Evolutionary conservation across 176 grass and related monocot genomes (phyloP).

Genomic region (Poa annua): DNA sequence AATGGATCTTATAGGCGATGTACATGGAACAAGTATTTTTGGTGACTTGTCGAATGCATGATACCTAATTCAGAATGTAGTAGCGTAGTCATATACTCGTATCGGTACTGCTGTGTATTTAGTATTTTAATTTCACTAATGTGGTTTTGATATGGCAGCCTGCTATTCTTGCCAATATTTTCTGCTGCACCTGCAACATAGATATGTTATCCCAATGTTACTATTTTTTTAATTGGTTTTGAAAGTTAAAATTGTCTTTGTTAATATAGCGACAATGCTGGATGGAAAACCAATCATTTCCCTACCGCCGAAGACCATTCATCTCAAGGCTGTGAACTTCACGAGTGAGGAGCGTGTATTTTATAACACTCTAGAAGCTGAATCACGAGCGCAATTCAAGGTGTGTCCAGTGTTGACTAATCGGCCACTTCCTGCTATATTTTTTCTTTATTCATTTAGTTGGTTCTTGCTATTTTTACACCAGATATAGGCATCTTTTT

Average conservation of each 20-base stretch:
- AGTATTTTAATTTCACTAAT: background rate
- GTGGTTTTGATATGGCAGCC: constrained; percentile 5
- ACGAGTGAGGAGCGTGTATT: constrained; percentile 78
- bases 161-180: constrained; percentile 6
- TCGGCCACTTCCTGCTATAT: background rate
- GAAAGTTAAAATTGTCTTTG: constrained; percentile 16
- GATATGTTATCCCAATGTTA: background rate
- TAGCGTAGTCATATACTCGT: background rate
- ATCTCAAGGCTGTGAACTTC: constrained; percentile 82
- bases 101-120: background rate
- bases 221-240: background rate
- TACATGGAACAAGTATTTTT: constrained; percentile 1
- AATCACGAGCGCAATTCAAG: constrained; percentile 96
- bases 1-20: background rate
- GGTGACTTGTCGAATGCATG: background rate
- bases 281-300: constrained; percentile 94
- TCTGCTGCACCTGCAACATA: background rate
- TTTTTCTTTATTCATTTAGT: constrained; percentile 33
- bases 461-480: background rate
- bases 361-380: constrained; percentile 83
- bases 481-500: background rate
- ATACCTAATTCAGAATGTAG: background rate
- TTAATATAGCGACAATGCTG: constrained; percentile 66
- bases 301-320: constrained; percentile 82
- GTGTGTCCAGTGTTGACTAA: constrained; percentile 48